Evolutionary conservation across 1,139 yeast genomes (phyloP).

Genomic region (Lizanozyma gosingica): DNA sequence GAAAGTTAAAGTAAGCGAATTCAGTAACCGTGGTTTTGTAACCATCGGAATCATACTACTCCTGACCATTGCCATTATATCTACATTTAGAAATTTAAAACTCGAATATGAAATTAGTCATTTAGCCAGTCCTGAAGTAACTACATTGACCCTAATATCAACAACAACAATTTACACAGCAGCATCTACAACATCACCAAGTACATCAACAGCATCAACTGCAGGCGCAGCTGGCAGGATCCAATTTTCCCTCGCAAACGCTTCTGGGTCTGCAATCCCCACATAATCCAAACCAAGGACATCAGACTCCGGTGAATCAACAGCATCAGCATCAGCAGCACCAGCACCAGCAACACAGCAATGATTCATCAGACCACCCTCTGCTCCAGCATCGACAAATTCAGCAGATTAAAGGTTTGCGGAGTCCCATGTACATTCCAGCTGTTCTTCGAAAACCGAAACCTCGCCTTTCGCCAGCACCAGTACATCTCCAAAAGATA

Average conservation of each 20-base stretch:
- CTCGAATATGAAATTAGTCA: too few relatives aligned
- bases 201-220: constrained; percentile 2
- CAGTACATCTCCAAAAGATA: too few relatives aligned
- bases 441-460: constrained; percentile 65
- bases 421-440: constrained; percentile 82
- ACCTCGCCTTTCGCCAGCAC: neutral
- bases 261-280: constrained; percentile 3
- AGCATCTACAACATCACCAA: constrained; percentile 4
- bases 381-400: constrained; percentile 14
- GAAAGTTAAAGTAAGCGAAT: too few relatives aligned
- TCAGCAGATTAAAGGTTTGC: constrained; percentile 60
- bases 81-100: too few relatives aligned
- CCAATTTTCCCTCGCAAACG: too few relatives aligned
- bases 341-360: constrained; percentile 1
- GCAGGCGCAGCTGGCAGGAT: neutral
- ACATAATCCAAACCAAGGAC: neutral
- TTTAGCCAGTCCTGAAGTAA: too few relatives aligned
- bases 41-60: too few relatives aligned
- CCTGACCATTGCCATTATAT: too few relatives aligned
- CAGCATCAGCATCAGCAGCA: constrained; percentile 3
- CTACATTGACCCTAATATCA: too few relatives aligned
- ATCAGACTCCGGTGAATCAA: too few relatives aligned
- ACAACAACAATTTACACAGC: constrained; percentile 4
- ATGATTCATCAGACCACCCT: constrained; percentile 2
- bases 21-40: too few relatives aligned